Evolutionary conservation across 441 rosid genomes (phyloP), one percentile per base, ranked within the genome.

Genomic region (Aquilaria agallochum): DNA sequence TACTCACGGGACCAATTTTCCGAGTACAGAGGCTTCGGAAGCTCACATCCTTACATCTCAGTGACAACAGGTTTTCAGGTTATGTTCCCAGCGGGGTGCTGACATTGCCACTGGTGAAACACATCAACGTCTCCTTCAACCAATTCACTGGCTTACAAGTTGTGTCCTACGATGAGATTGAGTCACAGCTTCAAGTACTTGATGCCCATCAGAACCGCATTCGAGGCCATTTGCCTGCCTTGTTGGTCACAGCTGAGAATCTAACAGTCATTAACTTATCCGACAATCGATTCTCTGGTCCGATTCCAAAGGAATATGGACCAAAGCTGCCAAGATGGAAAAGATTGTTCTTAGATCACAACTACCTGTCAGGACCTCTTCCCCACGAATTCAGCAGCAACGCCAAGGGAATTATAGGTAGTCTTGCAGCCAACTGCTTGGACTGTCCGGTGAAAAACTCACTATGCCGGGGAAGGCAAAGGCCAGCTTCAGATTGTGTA

Each of bases 31-130:
- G 60, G 58, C 78, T 80, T 3, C 49, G 66, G 31, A 68, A 70
- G 9, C 82, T 80, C 48, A 62, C 60, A 36, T 51, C 64, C 10
- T n/a, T 82, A 50, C 85, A 84, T 57, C 55, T 82, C 56, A 77
- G 85, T 63, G 74, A 70, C 50, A 84, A 84, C 79, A 82, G 81
- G 69, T 64, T 87, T 64, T 62, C 83, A n/a, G 81, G 85, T 44
- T 15, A 60, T 44, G 59, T 87, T 14, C 51, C 59, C 36, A 64
- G 51, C 30, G 70, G 57, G 32, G 7, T 80, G n/a, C 58, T 74
- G 27, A 53, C 68, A 8, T 55, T 76, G 69, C 72, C 81, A 4
- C 9, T 31, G 32, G 40, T 70, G 45, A 53, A n/a, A 14, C 59
- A 13, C 44, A 54, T 74, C 3, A 67, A 80, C 44, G 58, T 74